Percentiles rank a stretch among this genome's conserved stretches.
Evolutionary conservation across 495 filamentous ascomycete genomes (phyloP).

Genomic region (Aspergillus ellipticus): DNA sequence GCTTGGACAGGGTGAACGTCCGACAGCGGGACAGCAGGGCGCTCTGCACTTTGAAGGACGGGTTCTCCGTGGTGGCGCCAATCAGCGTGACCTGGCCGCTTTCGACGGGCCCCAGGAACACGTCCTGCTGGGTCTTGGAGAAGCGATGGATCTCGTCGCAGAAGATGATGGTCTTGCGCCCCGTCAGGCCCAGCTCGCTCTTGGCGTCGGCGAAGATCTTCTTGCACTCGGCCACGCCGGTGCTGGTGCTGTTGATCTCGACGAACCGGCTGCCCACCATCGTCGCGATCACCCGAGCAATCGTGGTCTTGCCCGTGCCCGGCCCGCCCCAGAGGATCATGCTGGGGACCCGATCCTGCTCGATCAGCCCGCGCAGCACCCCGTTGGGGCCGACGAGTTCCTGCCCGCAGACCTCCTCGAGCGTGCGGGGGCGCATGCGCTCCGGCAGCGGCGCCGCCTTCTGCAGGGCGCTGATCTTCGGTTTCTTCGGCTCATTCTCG

Average conservation of each 20-base stretch:
- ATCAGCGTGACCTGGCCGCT: conserved; percentile 87
- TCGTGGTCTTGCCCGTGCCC: conserved; percentile 95
- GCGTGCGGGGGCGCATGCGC: conserved; percentile 79
- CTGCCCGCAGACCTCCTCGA: conserved; percentile 89
- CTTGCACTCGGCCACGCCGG: conserved; percentile 90
- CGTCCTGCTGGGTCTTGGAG: conserved; percentile 89
- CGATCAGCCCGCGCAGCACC: conserved; percentile 84
- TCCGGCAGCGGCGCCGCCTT: conserved; percentile 84
- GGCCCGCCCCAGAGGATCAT: conserved; percentile 95
- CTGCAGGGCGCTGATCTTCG: conserved; percentile 58
- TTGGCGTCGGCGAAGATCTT: conserved; percentile 86
- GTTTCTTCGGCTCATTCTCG: conserved; percentile 48
- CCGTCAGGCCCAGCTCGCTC: conserved; percentile 76
- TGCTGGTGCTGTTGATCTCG: conserved; percentile 92
- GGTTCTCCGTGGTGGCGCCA: conserved; percentile 95
- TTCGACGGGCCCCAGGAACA: conserved; percentile 91
- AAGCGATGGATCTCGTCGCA: conserved; percentile 98
- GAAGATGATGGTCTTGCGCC: conserved; percentile 91
- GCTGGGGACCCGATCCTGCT: conserved; percentile 79
- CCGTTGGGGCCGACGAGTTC: conserved; percentile 83
- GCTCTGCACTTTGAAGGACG: conserved; percentile 87
- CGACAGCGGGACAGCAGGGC: conserved; percentile 86
- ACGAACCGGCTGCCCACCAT: conserved; percentile 80
- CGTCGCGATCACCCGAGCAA: conserved; percentile 87
- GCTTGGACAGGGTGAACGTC: conserved; percentile 77